A percentile compares a stretch with the other conserved stretches of the same genome.
phyloP scores from a whole-genome alignment of 805 yeast genomes.

The Candida arabinofermentans region DNA sequence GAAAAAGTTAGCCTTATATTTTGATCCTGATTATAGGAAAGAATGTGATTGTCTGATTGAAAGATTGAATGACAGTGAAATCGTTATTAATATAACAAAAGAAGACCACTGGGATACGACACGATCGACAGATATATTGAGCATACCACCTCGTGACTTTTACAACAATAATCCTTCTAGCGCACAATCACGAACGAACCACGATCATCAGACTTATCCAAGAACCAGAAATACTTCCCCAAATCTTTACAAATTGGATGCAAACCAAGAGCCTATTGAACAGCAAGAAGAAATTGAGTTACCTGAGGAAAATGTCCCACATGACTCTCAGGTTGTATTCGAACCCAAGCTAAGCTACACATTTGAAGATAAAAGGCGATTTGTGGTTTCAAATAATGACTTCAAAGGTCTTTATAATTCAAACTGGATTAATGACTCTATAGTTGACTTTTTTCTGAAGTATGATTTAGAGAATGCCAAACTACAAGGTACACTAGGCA shows the following conservation, averaged over 20 bases:
- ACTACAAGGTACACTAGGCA: slow-evolving; percentile 24
- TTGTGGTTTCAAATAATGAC: slow-evolving; percentile 64
- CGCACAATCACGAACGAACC: too few relatives aligned
- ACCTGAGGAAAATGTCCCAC: slow-evolving; percentile 29
- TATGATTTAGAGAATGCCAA: slow-evolving; percentile 41
- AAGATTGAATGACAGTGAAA: not conserved
- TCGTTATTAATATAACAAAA: not conserved
- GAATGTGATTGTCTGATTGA: not conserved
- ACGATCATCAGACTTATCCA: not conserved
- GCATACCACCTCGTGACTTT: too few relatives aligned
- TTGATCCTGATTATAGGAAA: not conserved
- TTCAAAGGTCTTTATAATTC: slow-evolving; percentile 73
- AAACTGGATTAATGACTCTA: slow-evolving; percentile 86
- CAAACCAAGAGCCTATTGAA: slow-evolving; percentile 27
- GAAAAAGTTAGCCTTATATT: not conserved
- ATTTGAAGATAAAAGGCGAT: slow-evolving; percentile 50
- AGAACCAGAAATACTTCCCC: not conserved
- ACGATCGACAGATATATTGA: too few relatives aligned
- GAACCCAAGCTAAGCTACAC: slow-evolving; percentile 40
- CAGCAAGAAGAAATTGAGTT: slow-evolving; percentile 10
- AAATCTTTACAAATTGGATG: slow-evolving; percentile 35
- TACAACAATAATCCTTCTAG: too few relatives aligned
- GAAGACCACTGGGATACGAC: not conserved
- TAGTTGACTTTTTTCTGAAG: slow-evolving; percentile 79
- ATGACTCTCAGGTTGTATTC: slow-evolving; percentile 27